These are phyloP conservation scores for Fragaria ananassa DNA, from an alignment of 306 rosid species.

Conservation along the genomic window DNA sequence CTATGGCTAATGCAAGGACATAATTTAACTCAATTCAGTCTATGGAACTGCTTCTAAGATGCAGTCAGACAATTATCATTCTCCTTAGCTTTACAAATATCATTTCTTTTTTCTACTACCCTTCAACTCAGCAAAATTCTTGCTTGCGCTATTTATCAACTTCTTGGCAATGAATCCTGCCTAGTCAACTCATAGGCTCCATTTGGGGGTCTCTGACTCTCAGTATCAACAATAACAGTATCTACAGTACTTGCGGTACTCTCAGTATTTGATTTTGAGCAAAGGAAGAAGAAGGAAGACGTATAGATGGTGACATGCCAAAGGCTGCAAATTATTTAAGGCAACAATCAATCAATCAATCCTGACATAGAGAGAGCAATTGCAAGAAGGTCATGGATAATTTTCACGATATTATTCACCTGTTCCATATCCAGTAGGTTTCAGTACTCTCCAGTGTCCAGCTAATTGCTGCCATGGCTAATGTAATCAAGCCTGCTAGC, in stretches of 20 bases:
- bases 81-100: neutral
- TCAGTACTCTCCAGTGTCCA: constrained; percentile 76
- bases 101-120: neutral
- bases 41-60: constrained; percentile 3
- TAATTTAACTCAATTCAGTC: neutral
- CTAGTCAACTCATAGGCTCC: constrained; percentile 44
- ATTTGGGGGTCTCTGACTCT: constrained; percentile 21
- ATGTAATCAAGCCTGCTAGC: constrained; percentile 57
- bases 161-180: constrained; percentile 43
- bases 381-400: constrained; percentile 4
- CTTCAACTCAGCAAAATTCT: constrained; percentile 6
- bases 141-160: neutral
- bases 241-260: neutral
- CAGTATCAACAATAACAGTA: constrained; percentile 22
- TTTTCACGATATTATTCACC: constrained; percentile 42
- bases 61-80: neutral
- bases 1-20: neutral
- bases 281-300: constrained; percentile 76
- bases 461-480: constrained; percentile 78
- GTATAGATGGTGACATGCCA: constrained; percentile 86
- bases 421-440: constrained; percentile 96
- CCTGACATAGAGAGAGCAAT: constrained; percentile 14
- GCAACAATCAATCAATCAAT: constrained; percentile 1
- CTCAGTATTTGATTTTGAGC: constrained; percentile 47
- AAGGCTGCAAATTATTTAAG: constrained; percentile 55